Conservation (phyloP, 192 early-diverging fungal genomes). For the Powellomyces hirtus region DNA sequence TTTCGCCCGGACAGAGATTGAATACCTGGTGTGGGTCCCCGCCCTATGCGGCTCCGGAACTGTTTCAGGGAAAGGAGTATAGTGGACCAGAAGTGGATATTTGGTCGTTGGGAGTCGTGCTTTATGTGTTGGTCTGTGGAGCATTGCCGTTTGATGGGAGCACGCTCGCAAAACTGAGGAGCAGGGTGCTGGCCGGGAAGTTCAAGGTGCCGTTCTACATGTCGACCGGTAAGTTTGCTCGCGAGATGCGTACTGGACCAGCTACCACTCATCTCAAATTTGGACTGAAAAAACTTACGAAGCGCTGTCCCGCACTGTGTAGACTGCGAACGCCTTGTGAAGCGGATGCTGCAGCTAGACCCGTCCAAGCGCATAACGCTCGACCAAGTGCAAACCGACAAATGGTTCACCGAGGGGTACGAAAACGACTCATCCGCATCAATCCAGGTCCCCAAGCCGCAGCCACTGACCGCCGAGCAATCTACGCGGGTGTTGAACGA, state of each 20-base stretch:
- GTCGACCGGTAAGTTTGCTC: constrained; percentile 48
- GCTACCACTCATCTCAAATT: not conserved
- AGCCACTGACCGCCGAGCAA: constrained; percentile 43
- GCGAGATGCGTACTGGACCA: not conserved
- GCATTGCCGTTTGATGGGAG: constrained; percentile 66
- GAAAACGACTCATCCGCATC: constrained; percentile 35
- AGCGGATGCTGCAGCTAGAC: constrained; percentile 56
- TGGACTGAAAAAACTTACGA: not conserved
- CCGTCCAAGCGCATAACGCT: constrained; percentile 53
- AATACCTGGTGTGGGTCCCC: constrained; percentile 65
- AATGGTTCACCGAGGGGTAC: constrained; percentile 55
- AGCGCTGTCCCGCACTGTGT: not conserved
- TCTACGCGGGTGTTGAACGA: constrained; percentile 47
- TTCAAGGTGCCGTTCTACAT: constrained; percentile 64
- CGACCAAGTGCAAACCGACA: constrained; percentile 54
- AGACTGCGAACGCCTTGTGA: constrained; percentile 59
- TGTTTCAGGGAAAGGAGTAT: constrained; percentile 80
- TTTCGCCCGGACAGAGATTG: constrained; percentile 53
- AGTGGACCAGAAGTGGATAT: constrained; percentile 92
- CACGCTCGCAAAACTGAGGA: constrained; percentile 50
- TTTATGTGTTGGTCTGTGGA: constrained; percentile 82
- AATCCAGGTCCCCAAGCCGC: constrained; percentile 10
- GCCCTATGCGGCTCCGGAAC: constrained; percentile 58
- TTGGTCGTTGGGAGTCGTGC: constrained; percentile 90
- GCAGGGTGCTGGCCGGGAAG: constrained; percentile 51